A percentile compares a stretch with the other conserved stretches of the same genome.
Evolutionary conservation across 176 grass and related monocot genomes (phyloP).

Genomic region (Panicum miliaceum): DNA sequence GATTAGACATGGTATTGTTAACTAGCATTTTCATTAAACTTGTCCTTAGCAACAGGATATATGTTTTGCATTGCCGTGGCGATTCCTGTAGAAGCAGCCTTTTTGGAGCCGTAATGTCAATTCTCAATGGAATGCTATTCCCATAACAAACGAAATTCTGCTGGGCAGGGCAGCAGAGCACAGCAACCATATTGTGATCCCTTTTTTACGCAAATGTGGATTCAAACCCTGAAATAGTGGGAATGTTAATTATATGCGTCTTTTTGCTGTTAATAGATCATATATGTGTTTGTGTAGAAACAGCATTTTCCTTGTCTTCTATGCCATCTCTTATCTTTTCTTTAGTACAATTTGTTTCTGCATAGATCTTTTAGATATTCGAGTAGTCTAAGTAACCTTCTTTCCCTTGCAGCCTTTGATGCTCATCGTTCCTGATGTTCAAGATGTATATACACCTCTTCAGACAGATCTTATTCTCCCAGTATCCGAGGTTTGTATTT

Average conservation of each 20-base stretch:
- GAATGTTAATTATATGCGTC: background rate
- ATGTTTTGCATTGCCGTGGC: background rate
- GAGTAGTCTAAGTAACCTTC: constrained; percentile 1
- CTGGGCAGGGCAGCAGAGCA: background rate
- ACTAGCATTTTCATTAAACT: constrained; percentile 1
- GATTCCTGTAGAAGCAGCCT: constrained; percentile 1
- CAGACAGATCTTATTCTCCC: constrained; percentile 78
- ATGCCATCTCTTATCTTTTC: background rate
- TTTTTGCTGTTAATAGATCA: background rate
- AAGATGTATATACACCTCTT: constrained; percentile 89
- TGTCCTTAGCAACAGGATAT: background rate
- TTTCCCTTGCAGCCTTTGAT: constrained; percentile 69
- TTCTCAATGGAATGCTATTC: background rate
- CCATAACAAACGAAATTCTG: background rate
- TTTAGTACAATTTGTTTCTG: constrained; percentile 7
- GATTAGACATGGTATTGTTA: background rate
- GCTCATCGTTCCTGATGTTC: constrained; percentile 83
- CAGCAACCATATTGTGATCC: background rate
- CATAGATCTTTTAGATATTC: background rate
- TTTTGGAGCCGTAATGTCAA: background rate
- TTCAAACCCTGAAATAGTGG: background rate
- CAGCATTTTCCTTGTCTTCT: background rate
- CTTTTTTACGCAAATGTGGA: background rate
- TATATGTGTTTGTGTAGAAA: background rate
- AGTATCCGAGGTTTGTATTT: constrained; percentile 68